phyloP scores from a whole-genome alignment of 371 early-diverging fungal species.

The Entomophthora muscae region DNA sequence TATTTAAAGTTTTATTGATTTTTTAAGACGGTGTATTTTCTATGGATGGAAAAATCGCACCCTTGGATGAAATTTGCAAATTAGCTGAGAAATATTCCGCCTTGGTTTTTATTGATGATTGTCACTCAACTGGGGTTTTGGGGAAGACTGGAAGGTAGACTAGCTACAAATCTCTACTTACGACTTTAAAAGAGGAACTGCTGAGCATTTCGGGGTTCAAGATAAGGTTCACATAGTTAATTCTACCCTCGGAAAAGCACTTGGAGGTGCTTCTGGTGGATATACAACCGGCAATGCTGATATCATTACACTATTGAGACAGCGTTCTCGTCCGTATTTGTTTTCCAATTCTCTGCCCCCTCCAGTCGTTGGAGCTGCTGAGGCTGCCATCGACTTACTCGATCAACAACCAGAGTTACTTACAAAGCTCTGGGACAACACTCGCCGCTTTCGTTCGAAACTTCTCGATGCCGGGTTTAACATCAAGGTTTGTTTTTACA shows the following conservation, averaged over 20 bases:
- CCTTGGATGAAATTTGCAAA: conserved; percentile 33
- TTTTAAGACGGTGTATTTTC: conserved; percentile 36
- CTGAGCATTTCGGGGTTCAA: conserved; percentile 32
- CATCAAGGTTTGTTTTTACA: conserved; percentile 15
- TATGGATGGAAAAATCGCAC: conserved; percentile 45
- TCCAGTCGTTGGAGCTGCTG: conserved; percentile 37
- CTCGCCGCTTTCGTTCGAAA: conserved; percentile 23
- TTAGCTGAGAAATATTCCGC: conserved; percentile 38
- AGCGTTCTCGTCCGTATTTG: conserved; percentile 35
- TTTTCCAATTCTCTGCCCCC: conserved; percentile 45
- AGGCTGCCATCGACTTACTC: conserved; percentile 34
- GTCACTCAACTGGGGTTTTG: conserved; percentile 42
- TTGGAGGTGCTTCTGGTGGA: conserved; percentile 43
- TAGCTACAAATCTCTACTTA: conserved; percentile 11
- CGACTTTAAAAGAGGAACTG: conserved; percentile 35
- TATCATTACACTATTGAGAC: conserved; percentile 28
- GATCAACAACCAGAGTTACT: conserved; percentile 21
- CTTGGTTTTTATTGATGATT: conserved; percentile 39
- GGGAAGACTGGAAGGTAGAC: conserved; percentile 24
- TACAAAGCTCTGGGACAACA: conserved; percentile 27
- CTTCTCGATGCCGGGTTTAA: conserved; percentile 32
- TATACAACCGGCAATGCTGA: conserved; percentile 32
- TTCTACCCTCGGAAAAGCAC: conserved; percentile 43
- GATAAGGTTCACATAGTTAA: conserved; percentile 37
- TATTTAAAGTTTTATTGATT: not conserved